Percentiles rank a stretch among this genome's conserved stretches.
These are phyloP conservation scores for Xylariomycetidae sp. DNA, from an alignment of 2,329 filamentous ascomycete genomes.

Conservation along the genomic window DNA sequence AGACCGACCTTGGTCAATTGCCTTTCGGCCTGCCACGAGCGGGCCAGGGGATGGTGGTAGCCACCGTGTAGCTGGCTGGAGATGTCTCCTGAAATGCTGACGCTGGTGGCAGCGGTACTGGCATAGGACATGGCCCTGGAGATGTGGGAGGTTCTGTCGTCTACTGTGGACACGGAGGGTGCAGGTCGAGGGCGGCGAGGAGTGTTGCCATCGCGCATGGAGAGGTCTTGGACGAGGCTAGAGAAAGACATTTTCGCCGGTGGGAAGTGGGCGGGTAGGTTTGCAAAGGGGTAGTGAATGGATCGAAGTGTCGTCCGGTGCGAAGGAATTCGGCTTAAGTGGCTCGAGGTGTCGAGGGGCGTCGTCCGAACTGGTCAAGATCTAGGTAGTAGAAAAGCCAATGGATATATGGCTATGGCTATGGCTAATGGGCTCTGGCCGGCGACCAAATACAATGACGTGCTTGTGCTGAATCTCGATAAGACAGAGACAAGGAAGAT, in stretches of 20 bases:
- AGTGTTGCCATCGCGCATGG: slow-evolving; percentile 49
- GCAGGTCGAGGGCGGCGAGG: slow-evolving; percentile 43
- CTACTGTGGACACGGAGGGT: slow-evolving; percentile 49
- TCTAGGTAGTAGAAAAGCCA: too few relatives aligned
- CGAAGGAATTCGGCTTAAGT: not conserved
- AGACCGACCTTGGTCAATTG: slow-evolving; percentile 73
- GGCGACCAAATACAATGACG: too few relatives aligned
- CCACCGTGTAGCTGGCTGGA: slow-evolving; percentile 79
- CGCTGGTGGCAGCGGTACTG: slow-evolving; percentile 63
- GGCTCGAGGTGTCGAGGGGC: too few relatives aligned
- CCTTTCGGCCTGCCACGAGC: slow-evolving; percentile 78
- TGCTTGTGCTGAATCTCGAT: too few relatives aligned
- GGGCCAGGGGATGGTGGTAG: slow-evolving; percentile 73
- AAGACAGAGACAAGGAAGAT: too few relatives aligned
- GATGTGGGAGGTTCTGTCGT: slow-evolving; percentile 57
- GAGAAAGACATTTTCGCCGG: slow-evolving; percentile 64
- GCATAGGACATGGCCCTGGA: slow-evolving; percentile 62
- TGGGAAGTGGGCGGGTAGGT: slow-evolving; percentile 8
- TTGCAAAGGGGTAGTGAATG: not conserved
- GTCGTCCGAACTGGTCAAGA: too few relatives aligned
- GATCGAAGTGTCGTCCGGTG: not conserved
- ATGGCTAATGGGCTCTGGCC: too few relatives aligned
- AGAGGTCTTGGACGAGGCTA: slow-evolving; percentile 61
- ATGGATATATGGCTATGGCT: too few relatives aligned
- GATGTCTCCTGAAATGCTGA: slow-evolving; percentile 70